A percentile compares a stretch with the other conserved stretches of the same genome.
These are phyloP conservation scores for Arctium lappa DNA, from an alignment of 129 eudicot genomes.

Conservation along the genomic window DNA sequence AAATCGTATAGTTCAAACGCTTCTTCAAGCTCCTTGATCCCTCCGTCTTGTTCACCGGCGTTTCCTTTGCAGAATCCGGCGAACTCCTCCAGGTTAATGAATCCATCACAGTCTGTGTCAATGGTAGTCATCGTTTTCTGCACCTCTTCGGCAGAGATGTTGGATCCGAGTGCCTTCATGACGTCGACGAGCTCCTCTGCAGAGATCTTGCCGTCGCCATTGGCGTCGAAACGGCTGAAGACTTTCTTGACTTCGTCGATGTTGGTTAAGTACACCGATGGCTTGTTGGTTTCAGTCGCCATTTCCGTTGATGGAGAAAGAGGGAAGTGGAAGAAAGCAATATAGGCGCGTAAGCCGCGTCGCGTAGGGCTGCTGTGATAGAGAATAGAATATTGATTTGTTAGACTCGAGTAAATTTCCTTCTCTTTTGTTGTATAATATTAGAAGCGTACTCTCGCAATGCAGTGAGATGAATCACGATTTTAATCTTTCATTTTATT, in stretches of 20 bases:
- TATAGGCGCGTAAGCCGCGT: constrained; percentile 19
- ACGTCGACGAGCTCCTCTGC: constrained; percentile 50
- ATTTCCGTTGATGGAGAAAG: background rate
- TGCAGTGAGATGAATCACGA: too few species aligned
- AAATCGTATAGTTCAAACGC: constrained; percentile 74
- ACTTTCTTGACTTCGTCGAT: constrained; percentile 48
- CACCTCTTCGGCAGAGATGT: constrained; percentile 45
- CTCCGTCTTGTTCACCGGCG: constrained; percentile 13
- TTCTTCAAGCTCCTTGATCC: constrained; percentile 49
- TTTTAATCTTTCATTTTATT: too few species aligned
- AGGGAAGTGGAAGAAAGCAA: background rate
- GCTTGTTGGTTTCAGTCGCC: constrained; percentile 6
- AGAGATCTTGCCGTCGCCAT: constrained; percentile 85
- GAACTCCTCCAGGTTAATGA: constrained; percentile 63
- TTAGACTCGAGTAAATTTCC: background rate
- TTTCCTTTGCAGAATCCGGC: constrained; percentile 39
- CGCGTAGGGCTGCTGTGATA: background rate
- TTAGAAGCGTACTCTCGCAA: too few species aligned
- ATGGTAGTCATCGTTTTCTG: constrained; percentile 52
- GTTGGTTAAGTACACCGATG: constrained; percentile 43
- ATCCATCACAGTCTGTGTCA: constrained; percentile 70
- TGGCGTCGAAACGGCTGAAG: constrained; percentile 66
- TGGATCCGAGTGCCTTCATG: constrained; percentile 60
- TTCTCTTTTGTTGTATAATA: background rate
- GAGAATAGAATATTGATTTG: background rate